Base-by-base conservation (phyloP, 2,329 filamentous ascomycete species). In the Colletotrichum tanaceti region DNA sequence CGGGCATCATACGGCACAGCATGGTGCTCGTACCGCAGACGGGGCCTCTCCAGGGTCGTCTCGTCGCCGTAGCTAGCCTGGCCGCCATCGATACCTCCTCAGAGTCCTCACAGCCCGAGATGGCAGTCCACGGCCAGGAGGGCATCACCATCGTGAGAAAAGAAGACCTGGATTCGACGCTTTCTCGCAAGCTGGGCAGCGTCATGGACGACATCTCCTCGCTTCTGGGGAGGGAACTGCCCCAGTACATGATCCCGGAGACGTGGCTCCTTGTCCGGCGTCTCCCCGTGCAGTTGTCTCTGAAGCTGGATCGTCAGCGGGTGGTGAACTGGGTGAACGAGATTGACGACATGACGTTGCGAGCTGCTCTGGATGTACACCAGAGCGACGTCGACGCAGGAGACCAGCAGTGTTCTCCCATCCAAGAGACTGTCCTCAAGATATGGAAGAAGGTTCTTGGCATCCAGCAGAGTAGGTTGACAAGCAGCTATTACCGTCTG, bases 361-460 rank as follows among this genome's bases (percentile, higher is more conserved):
- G 50, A 24, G 41, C 22, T 1, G 20, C 49, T 0, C 38, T 68
- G 1, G 58, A 59, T 0, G 24, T 58, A 4, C 11, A 22, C 39
- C 52, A 39, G 10, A n/a, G 18, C 5, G 41, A 18, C 5, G 41
- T 2, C 5, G n/a, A 43, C 0, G 14, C 41, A n/a, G 14, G 44
- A 4, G n/a, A 35, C 2, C n/a, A 38, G 13, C 11, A 18, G 24
- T 43, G 54, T 5, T 66, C 62, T 6, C n/a, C 43, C 3, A 49
- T 38, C 2, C 65, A 71, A 18, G 58, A 65, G 18, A 38, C 13
- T 0, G 13, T 71, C 2, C 44, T 47, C 14, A 32, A 63, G 20
- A 70, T 78, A 24, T 84, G 83, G 81, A 74, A 75, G 5, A 72
- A 75, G 0, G 72, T 81, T 0, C 74, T 85, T 3, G 72, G 72